A percentile compares a stretch with the other conserved stretches of the same genome.
Evolutionary conservation across 148 eudicot species (phyloP).

Genomic region (Suaeda aralocaspica): DNA sequence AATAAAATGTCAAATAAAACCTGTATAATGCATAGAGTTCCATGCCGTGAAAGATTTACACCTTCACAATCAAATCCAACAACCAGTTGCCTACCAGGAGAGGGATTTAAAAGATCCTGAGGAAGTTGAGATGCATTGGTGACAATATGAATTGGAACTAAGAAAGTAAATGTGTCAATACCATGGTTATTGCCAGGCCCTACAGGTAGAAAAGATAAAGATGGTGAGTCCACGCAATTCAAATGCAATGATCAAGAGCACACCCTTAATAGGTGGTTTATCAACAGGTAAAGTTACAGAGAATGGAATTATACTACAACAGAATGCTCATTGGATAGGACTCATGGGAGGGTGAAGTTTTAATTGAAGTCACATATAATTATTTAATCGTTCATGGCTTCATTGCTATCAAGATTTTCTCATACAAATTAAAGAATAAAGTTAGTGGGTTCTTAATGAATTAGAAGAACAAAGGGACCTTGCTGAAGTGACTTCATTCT

Average conservation of each 20-base stretch:
- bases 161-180: slow-evolving; percentile 17
- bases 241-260: neutral
- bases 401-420: no score
- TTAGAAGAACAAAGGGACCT: no score
- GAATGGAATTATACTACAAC: neutral
- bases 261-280: neutral
- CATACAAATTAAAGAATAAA: no score
- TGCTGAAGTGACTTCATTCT: no score
- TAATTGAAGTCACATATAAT: no score
- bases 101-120: slow-evolving; percentile 19
- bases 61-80: slow-evolving; percentile 31
- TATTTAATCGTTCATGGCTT: no score
- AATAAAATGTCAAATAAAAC: slow-evolving; percentile 12
- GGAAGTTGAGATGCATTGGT: slow-evolving; percentile 30
- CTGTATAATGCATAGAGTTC: slow-evolving; percentile 33
- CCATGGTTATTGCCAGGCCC: slow-evolving; percentile 14
- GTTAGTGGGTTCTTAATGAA: no score
- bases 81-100: slow-evolving; percentile 23
- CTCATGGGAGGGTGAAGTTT: no score
- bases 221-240: neutral
- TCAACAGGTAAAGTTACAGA: neutral
- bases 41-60: slow-evolving; percentile 33
- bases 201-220: slow-evolving; percentile 3
- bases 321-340: neutral
- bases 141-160: slow-evolving; percentile 23